Conservation (phyloP, 2,329 filamentous ascomycete species). For the Alternaria angustiovoidea region DNA sequence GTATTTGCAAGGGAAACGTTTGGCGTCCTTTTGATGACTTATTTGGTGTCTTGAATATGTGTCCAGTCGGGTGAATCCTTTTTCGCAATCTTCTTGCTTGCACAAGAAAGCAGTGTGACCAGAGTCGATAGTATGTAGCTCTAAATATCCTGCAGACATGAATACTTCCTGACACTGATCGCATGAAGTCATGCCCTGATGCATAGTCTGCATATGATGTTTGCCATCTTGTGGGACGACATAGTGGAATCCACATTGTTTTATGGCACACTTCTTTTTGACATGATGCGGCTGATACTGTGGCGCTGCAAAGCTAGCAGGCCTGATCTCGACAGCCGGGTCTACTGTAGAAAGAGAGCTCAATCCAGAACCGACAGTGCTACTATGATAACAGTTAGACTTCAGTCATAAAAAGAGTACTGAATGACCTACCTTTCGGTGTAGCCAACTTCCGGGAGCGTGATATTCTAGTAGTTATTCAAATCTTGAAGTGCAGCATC, state of each 20-base stretch:
- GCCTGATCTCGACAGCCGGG: fast-evolving
- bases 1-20: constrained; percentile 3
- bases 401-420: too few species aligned
- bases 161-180: background rate
- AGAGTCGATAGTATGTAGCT: fast-evolving
- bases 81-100: background rate
- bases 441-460: too few species aligned
- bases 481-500: too few species aligned
- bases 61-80: background rate
- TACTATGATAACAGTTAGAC: background rate
- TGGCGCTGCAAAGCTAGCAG: background rate
- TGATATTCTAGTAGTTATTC: too few species aligned
- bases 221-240: fast-evolving
- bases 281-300: background rate
- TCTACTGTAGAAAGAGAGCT: background rate
- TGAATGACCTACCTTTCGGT: too few species aligned
- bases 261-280: background rate
- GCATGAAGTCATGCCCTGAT: background rate
- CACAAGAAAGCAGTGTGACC: background rate
- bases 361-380: too few species aligned
- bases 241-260: background rate
- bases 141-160: fast-evolving
- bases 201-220: background rate
- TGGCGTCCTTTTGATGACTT: background rate
- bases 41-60: background rate